Conservation (phyloP, 2,329 filamentous ascomycete species). For the Lizonia empirigonia region DNA sequence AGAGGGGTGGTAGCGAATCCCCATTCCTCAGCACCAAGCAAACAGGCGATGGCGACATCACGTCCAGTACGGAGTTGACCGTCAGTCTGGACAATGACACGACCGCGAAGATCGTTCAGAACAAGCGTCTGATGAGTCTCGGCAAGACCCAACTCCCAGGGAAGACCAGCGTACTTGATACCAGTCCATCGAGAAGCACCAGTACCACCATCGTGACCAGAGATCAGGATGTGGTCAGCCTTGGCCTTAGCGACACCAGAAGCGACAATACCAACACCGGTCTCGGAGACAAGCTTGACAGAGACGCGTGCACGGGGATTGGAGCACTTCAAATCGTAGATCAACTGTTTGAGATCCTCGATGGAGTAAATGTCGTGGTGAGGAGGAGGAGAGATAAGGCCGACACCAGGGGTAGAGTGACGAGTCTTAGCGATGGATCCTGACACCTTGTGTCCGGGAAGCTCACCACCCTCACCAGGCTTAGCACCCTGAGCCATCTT, state of each 20-base stretch:
- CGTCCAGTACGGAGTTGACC: conserved; percentile 91
- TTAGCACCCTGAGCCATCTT: conserved; percentile 99
- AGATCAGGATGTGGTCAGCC: conserved; percentile 95
- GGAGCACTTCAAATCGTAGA: conserved; percentile 96
- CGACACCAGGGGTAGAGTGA: conserved; percentile 94
- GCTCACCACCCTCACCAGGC: conserved; percentile 95
- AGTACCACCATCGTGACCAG: conserved; percentile 94
- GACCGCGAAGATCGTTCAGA: conserved; percentile 91
- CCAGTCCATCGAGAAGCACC: conserved; percentile 97
- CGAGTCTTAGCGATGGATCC: conserved; percentile 91
- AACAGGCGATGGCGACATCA: conserved; percentile 90
- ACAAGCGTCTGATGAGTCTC: conserved; percentile 97
- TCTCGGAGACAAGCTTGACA: conserved; percentile 97
- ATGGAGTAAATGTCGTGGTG: conserved; percentile 99
- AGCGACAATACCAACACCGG: conserved; percentile 95
- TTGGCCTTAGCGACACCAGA: conserved; percentile 98
- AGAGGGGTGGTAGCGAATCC: conserved; percentile 93
- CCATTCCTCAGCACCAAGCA: conserved; percentile 97
- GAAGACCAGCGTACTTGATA: conserved; percentile 97
- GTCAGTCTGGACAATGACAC: conserved; percentile 95
- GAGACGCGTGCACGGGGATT: conserved; percentile 91
- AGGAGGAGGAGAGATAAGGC: conserved; percentile 91
- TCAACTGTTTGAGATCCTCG: conserved; percentile 95
- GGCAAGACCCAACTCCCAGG: conserved; percentile 94
- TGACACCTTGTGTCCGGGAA: conserved; percentile 95